Base-by-base conservation (phyloP, 768 basidiomycete species). In the Pisolithus sp. region DNA sequence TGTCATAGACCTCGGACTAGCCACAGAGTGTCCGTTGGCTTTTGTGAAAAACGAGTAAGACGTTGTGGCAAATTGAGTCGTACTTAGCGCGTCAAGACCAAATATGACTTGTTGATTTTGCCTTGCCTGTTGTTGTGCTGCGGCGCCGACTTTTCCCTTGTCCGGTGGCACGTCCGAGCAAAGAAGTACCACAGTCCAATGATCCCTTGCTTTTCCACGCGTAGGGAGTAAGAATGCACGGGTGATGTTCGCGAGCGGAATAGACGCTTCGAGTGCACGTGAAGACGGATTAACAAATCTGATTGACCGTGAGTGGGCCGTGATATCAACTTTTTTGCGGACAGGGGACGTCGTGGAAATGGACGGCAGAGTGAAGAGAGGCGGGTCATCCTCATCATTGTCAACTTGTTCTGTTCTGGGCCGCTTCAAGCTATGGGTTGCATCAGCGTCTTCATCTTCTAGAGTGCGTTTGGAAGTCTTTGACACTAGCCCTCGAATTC, bases 181-280 rank as follows among this genome's bases (percentile, higher is more conserved):
- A 24, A 90, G 70, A 31, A 90, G 61, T 13, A 86, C 73, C 28
- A 86, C 74, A 0, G 85, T 85, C 85, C 85, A 88, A 59, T 89
- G 84, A 0, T 80, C 72, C 59, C 82, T 86, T 26, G 72, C 63
- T 64, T 88, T 89, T 26, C 85, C 85, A 23, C 87, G 77, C 0
- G 87, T 89, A 9, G 88, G 85, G 1, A 90, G 64, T 46, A 91
- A 62, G 65, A 90, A 91, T 0, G 80, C 80, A 31, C 86, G 82
- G 1, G 70, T 68, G 48, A 89, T 64, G 20, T 57, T 57, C 17
- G 76, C 66, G 26, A 82, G 72, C 2, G 80, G 75, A 42, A 84
- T 67, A 13, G 71, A 71, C 0, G 76, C 69, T 58, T 85, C 83
- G 7, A 77, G 52, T 13, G 67, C 70, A 45, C 74, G 72, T 1